Percentiles rank a stretch among this genome's conserved stretches.
phyloP scores from a whole-genome alignment of 2,329 filamentous ascomycete genomes.

The Sclerotinia sclerotiorum region DNA sequence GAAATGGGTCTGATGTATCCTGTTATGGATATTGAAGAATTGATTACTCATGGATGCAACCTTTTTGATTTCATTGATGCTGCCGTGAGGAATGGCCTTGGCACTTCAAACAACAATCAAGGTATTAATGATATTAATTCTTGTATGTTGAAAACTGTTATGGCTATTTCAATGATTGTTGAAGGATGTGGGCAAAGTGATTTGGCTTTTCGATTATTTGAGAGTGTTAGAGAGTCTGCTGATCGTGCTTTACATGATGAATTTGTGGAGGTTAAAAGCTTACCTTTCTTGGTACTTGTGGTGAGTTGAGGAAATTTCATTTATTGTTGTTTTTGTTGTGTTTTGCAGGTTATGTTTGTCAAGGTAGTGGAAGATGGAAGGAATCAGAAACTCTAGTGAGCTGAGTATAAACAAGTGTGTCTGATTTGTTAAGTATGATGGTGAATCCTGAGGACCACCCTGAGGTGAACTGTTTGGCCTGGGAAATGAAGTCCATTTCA shows the following conservation, averaged over 20 bases:
- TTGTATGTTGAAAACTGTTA: constrained; percentile 75
- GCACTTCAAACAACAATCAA: constrained; percentile 47
- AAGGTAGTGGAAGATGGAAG: not conserved
- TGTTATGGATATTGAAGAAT: constrained; percentile 69
- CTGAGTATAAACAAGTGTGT: not conserved
- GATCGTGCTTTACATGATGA: constrained; percentile 61
- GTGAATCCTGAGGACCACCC: too few species aligned
- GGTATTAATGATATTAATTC: constrained; percentile 61
- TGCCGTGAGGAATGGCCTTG: constrained; percentile 57
- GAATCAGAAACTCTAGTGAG: constrained; percentile 4
- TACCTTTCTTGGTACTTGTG: constrained; percentile 58
- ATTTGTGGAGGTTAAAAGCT: constrained; percentile 55
- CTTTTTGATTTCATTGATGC: constrained; percentile 74
- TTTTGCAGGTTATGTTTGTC: not conserved
- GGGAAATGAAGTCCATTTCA: not conserved
- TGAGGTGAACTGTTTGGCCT: too few species aligned
- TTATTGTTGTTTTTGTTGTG: not conserved
- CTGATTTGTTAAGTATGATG: not conserved
- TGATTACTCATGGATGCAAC: constrained; percentile 68
- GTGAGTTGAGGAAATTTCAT: constrained; percentile 44
- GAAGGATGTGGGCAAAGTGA: constrained; percentile 79
- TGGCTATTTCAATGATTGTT: constrained; percentile 74
- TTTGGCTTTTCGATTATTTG: constrained; percentile 70
- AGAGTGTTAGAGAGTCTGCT: constrained; percentile 69
- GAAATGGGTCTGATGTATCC: constrained; percentile 94